Conservation (phyloP, 2,329 filamentous ascomycete species). For the Penicillium frequentans region DNA sequence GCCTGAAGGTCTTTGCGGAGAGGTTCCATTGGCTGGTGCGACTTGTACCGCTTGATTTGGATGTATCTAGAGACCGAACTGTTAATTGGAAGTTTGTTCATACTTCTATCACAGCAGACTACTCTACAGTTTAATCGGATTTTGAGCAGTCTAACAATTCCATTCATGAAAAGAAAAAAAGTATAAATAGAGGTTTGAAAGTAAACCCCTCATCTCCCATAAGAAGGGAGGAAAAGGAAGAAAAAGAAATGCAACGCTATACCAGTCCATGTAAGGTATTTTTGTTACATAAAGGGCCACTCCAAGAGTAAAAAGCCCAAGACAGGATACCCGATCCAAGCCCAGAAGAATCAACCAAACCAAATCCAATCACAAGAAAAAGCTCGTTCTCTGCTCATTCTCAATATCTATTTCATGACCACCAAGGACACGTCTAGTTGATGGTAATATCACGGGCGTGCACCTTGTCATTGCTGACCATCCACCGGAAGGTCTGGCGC, state of each 20-base stretch:
- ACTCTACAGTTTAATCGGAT: not conserved
- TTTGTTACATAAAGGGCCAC: slow-evolving; percentile 13
- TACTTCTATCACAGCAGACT: not conserved
- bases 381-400: not conserved
- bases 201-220: slow-evolving; percentile 7
- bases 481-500: slow-evolving; percentile 32
- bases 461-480: slow-evolving; percentile 30
- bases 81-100: too few relatives aligned
- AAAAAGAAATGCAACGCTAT: slow-evolving; percentile 11
- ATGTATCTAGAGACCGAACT: too few relatives aligned
- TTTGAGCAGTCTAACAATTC: slow-evolving; percentile 20
- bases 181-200: slow-evolving; percentile 2
- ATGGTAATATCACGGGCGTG: slow-evolving; percentile 27
- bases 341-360: not conserved
- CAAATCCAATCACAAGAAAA: not conserved
- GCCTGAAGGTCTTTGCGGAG: too few relatives aligned
- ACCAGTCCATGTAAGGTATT: slow-evolving; percentile 8
- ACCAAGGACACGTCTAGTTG: slow-evolving; percentile 15
- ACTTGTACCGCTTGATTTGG: too few relatives aligned
- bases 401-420: not conserved
- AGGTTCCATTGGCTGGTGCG: too few relatives aligned
- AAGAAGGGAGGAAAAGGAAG: slow-evolving; percentile 8
- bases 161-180: slow-evolving; percentile 16
- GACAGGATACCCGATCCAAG: slow-evolving; percentile 12
- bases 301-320: not conserved